Evolutionary conservation across 2,329 filamentous ascomycete genomes (phyloP).

Genomic region (Chaetoscypha palmicola): DNA sequence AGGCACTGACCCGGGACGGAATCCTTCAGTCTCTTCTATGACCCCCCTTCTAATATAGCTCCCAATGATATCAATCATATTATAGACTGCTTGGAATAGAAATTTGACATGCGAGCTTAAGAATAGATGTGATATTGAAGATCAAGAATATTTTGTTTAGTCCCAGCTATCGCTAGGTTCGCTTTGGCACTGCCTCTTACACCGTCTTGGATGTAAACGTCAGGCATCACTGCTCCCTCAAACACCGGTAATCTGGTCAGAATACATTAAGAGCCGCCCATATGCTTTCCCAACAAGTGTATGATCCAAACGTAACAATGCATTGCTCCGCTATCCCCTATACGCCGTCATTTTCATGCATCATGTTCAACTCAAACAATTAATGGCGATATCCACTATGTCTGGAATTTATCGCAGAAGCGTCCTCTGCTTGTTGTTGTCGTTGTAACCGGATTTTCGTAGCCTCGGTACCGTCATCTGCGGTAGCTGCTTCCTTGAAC

Average conservation of each 20-base stretch:
- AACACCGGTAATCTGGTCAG: conserved; percentile 15
- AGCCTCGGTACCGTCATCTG: conserved; percentile 62
- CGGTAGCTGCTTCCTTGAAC: conserved; percentile 57
- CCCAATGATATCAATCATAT: too few species aligned
- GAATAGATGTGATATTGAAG: too few species aligned
- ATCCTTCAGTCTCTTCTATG: too few species aligned
- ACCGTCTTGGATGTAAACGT: conserved; percentile 3
- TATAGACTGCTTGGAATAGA: too few species aligned
- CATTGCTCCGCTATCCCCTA: conserved; percentile 17
- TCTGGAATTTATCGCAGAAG: conserved; percentile 14
- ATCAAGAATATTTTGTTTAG: too few species aligned
- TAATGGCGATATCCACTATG: conserved; percentile 26
- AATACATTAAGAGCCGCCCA: conserved; percentile 23
- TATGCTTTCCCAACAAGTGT: conserved; percentile 13
- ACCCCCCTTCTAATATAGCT: too few species aligned
- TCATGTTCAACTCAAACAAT: conserved; percentile 20
- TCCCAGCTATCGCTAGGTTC: too few species aligned
- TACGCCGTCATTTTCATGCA: conserved; percentile 29
- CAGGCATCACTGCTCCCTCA: conserved; percentile 10
- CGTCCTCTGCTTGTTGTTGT: conserved; percentile 19
- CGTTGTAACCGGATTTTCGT: conserved; percentile 48
- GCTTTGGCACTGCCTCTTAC: conserved; percentile 7
- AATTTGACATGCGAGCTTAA: too few species aligned
- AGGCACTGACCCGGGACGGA: too few species aligned
- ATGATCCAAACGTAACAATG: conserved; percentile 19